Base-by-base conservation (phyloP, 768 basidiomycete species). In the Termitomyces sp. region DNA sequence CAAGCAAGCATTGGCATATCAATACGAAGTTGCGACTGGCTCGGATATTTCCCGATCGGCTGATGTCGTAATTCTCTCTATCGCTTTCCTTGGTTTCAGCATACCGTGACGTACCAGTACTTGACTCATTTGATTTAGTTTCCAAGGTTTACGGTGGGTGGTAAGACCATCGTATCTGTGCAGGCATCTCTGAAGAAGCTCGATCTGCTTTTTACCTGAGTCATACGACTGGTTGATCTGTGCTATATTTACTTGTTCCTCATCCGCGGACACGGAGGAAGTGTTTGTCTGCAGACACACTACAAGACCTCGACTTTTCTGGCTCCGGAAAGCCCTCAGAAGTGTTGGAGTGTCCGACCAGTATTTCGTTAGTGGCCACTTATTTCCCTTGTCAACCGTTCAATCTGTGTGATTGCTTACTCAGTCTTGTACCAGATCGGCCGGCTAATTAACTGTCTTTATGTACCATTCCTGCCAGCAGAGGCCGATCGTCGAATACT, bases 331-430 rank as follows among this genome's bases (percentile, higher is more conserved):
- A 88, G 64, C 79, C 62, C 52, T 91, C 44, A 78, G 82, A 59
- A 78, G 77, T 5, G 80, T 90, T 18, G 91, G 91, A 1, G 91
- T 93, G 3, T 91, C 89, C 0, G 93, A 93, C 72, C 93, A 85
- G 89, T 91, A 59, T 12, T 9, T n/a, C 5, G 37, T 26, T n/a
- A 18, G 12, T 16, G n/a, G n/a, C n/a, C n/a, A n/a, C 14, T 8
- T 12, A n/a, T 39, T 40, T 27, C 22, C n/a, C 40, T 43, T 5
- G 7, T 20, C 4, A n/a, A 27, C 20, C 22, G 10, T 16, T 26
- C 16, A n/a, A 18, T 32, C 33, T 13, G 26, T 40, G 42, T 59
- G 20, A 22, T 40, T 18, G 22, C 12, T 33, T 36, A 48, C 32
- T 48, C 30, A 4, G 26, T 27, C 20, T 18, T 50, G 37, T 22